Conservation (phyloP, 163 green algal species). For the Chlorella variabilis region DNA sequence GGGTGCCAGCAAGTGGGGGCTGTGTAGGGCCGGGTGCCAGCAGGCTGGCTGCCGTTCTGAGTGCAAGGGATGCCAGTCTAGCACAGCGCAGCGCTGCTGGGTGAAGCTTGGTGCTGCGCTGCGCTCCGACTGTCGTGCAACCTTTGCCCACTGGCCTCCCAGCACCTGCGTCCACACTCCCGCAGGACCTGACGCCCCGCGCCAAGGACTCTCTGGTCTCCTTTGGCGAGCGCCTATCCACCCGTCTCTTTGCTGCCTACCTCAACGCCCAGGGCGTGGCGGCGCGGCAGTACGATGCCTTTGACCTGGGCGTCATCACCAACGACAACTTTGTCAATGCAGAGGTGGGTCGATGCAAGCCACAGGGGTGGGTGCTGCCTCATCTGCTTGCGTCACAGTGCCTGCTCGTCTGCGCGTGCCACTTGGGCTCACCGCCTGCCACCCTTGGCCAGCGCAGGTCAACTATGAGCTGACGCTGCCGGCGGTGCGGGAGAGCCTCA, state of each 20-base stretch:
- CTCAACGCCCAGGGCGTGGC: conserved; percentile 68
- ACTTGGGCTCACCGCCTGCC: background rate
- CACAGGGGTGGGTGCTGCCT: background rate
- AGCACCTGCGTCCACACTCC: background rate
- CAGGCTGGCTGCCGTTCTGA: background rate
- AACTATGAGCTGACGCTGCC: conserved; percentile 73
- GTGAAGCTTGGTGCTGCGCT: background rate
- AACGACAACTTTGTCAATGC: conserved; percentile 93
- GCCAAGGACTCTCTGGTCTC: conserved; percentile 87
- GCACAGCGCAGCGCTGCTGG: no score
- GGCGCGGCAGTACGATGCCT: conserved; percentile 87
- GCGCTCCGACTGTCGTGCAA: no score
- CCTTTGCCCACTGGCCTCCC: no score
- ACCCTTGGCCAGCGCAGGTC: conserved; percentile 34
- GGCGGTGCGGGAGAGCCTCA: conserved; percentile 62
- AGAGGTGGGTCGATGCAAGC: conserved; percentile 50
- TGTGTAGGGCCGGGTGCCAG: background rate
- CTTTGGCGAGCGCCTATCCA: conserved; percentile 97
- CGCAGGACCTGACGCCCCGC: conserved; percentile 77
- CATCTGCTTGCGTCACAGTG: no score
- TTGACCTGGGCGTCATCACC: conserved; percentile 85
- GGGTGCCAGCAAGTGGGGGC: background rate
- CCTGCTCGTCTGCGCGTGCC: background rate
- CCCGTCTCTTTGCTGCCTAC: conserved; percentile 94
- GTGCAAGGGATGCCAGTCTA: no score